Conservation (phyloP, 768 basidiomycete species). For the Boletus pseudopeckii region DNA sequence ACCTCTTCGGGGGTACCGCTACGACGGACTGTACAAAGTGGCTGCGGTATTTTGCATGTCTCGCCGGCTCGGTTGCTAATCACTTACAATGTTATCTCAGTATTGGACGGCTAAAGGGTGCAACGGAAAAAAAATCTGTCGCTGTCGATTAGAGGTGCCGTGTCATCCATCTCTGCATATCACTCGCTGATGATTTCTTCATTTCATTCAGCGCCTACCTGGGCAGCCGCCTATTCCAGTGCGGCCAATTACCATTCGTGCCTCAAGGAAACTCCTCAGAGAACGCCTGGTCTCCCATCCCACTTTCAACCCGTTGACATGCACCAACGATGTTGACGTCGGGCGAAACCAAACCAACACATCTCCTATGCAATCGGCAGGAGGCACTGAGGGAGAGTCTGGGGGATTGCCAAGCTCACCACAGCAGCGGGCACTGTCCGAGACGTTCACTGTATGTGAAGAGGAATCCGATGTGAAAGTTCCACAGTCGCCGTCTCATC, state of each 20-base stretch:
- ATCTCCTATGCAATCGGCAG: not conserved
- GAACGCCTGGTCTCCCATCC: not conserved
- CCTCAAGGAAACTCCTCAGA: not conserved
- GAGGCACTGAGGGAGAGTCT: not conserved
- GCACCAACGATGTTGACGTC: not conserved
- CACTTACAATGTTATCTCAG: conserved; percentile 2
- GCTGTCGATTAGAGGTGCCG: conserved; percentile 26
- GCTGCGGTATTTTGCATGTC: conserved; percentile 11
- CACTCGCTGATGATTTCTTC: not conserved
- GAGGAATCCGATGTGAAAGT: not conserved
- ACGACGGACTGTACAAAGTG: conserved; percentile 31
- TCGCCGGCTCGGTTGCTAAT: not conserved
- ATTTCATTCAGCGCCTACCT: conserved; percentile 22
- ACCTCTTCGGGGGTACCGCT: conserved; percentile 25
- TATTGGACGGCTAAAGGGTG: conserved; percentile 20
- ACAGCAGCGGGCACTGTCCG: not conserved
- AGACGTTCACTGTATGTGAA: not conserved
- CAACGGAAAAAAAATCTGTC: conserved; percentile 19
- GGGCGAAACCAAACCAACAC: not conserved
- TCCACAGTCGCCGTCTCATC: not conserved
- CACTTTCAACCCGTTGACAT: not conserved
- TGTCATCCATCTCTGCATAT: not conserved
- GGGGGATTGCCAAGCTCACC: not conserved
- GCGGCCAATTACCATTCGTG: not conserved
- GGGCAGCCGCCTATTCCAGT: conserved; percentile 23